Base-by-base conservation (phyloP, 2,329 filamentous ascomycete genomes). In the Epichloe hybrida region DNA sequence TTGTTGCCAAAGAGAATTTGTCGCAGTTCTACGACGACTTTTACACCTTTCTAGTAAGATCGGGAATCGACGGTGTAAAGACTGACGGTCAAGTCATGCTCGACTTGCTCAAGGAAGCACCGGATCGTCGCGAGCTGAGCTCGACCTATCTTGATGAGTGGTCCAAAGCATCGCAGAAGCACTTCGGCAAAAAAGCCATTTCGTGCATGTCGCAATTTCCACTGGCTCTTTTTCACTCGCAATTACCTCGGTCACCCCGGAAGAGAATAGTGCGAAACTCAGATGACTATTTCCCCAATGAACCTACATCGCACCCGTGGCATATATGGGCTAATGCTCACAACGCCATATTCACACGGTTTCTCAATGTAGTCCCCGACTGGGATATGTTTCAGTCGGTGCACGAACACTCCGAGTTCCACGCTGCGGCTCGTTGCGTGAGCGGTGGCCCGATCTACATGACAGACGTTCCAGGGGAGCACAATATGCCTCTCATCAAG, bases 201-300 rank as follows among this genome's bases (percentile, higher is more conserved):
- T 91, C 87, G 3, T 97, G 93, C 80, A 97, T 97, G 90, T 93
- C 89, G 0, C 86, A 93, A 65, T 78, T 84, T 3, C 93, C 93
- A 0, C 84, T 90, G 51, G 83, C 91, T 17, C 73, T 97, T 9
- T 96, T 95, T 68, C 81, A 89, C 62, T 84, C 84, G 1, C 87
- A 94, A 58, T 71, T 95, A 23, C 86, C 86, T 1, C 79, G 74
- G n/a, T 87, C 84, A 62, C 81, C 81, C 47, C 86, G 87, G 0
- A 73, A 80, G 0, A 74, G 94, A 23, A 72, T 90, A 0, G 77
- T 89, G 17, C 84, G 93, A 45, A 97, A 94, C 67, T 94, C 87
- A 0, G 90, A 83, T 55, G 86, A 97, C 67, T 98, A 90, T 73
- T 96, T 94, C 65, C 93, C 93, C 0, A 80, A 89, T 43, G 77